These are phyloP conservation scores for Phylloboletellus chloephorus DNA, from an alignment of 1,284 basidiomycete genomes.

Conservation along the genomic window DNA sequence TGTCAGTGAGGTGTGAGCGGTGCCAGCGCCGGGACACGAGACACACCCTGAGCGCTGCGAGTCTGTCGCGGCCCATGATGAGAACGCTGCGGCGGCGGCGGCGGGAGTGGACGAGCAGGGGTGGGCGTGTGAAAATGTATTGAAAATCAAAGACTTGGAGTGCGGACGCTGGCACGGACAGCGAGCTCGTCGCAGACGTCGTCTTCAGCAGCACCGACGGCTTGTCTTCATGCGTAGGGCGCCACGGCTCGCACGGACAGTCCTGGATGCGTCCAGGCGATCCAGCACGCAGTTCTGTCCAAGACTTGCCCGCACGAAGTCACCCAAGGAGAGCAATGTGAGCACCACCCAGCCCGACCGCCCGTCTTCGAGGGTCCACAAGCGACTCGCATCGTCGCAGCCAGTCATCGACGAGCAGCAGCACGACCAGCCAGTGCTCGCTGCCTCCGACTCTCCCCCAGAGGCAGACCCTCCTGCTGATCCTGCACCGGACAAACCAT, in stretches of 20 bases:
- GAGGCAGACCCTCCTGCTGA: slow-evolving; percentile 25
- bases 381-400: slow-evolving; percentile 34
- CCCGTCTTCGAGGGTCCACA: slow-evolving; percentile 29
- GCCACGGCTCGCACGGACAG: slow-evolving; percentile 19
- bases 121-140: slow-evolving; percentile 18
- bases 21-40: background rate
- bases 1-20: slow-evolving; percentile 2
- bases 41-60: slow-evolving; percentile 31
- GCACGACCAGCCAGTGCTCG: slow-evolving; percentile 6
- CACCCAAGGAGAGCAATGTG: slow-evolving; percentile 20
- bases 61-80: slow-evolving; percentile 29
- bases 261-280: slow-evolving; percentile 16
- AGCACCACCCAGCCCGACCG: slow-evolving; percentile 17
- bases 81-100: background rate
- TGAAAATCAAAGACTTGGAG: background rate
- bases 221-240: slow-evolving; percentile 21
- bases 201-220: slow-evolving; percentile 1
- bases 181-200: slow-evolving; percentile 8
- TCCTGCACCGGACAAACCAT: slow-evolving; percentile 31
- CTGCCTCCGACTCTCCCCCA: slow-evolving; percentile 21
- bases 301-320: slow-evolving; percentile 23
- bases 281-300: slow-evolving; percentile 1
- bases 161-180: slow-evolving; percentile 4
- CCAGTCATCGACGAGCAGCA: slow-evolving; percentile 18
- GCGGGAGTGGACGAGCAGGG: slow-evolving; percentile 1